Evolutionary conservation across 2,329 filamentous ascomycete genomes (phyloP).

Genomic region (Davidsoniella virescens): DNA sequence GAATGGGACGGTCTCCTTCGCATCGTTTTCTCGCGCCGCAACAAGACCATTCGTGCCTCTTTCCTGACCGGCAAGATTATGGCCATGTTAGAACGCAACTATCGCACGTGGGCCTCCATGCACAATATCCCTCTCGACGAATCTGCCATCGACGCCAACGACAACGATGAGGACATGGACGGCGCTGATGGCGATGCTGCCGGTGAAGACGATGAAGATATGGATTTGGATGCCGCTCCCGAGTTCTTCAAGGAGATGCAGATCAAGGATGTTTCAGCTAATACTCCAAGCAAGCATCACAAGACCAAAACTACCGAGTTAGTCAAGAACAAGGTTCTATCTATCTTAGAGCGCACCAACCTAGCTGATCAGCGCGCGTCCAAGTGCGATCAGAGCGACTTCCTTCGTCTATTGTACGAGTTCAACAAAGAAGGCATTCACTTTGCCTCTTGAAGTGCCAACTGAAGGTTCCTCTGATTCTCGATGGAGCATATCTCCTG

Average conservation of each 20-base stretch:
- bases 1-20: conserved; percentile 86
- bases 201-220: conserved; percentile 33
- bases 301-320: conserved; percentile 67
- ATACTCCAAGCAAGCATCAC: conserved; percentile 53
- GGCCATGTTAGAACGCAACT: conserved; percentile 71
- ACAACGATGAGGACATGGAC: conserved; percentile 24
- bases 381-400: conserved; percentile 86
- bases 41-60: conserved; percentile 70
- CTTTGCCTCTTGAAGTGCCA: conserved; percentile 35
- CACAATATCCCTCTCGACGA: conserved; percentile 69
- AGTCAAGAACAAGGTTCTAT: conserved; percentile 73
- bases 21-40: conserved; percentile 60
- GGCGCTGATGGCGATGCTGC: conserved; percentile 25
- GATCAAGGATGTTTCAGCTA: conserved; percentile 23
- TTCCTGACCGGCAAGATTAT: conserved; percentile 72
- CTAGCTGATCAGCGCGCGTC: conserved; percentile 67
- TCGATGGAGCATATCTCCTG: too few relatives aligned
- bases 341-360: conserved; percentile 66
- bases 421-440: conserved; percentile 91
- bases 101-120: conserved; percentile 76
- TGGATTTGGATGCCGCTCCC: conserved; percentile 55
- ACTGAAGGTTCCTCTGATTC: too few relatives aligned
- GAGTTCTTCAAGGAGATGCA: conserved; percentile 64
- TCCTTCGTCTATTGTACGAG: conserved; percentile 59
- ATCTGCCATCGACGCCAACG: conserved; percentile 18